These are phyloP conservation scores for Lactarius hengduanensis DNA, from an alignment of 768 basidiomycete genomes.

Conservation along the genomic window DNA sequence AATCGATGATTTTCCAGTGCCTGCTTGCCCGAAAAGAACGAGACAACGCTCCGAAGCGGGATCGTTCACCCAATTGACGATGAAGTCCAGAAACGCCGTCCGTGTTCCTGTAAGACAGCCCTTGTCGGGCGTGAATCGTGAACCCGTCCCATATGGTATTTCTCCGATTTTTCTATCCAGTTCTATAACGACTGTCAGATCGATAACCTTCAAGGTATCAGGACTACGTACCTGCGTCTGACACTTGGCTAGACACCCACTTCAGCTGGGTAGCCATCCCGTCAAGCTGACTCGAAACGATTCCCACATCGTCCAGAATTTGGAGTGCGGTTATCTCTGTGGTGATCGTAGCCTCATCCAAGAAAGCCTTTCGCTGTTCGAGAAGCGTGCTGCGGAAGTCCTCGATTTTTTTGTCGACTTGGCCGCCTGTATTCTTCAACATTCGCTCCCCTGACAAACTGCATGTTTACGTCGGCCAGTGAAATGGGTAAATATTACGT, in stretches of 20 bases:
- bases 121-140: background rate
- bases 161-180: background rate
- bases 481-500: too few relatives aligned
- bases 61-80: background rate
- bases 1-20: background rate
- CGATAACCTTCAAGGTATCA: too few relatives aligned
- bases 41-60: background rate
- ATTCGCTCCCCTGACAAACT: too few relatives aligned
- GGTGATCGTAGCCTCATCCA: too few relatives aligned
- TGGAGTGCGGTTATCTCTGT: background rate
- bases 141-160: background rate
- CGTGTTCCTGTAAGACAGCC: background rate
- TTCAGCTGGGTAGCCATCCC: background rate
- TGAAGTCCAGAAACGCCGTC: background rate
- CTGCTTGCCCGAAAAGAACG: slow-evolving; percentile 2
- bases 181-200: too few relatives aligned
- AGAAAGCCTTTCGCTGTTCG: too few relatives aligned
- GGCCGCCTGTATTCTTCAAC: too few relatives aligned
- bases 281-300: background rate
- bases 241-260: background rate
- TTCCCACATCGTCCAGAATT: background rate
- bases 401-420: too few relatives aligned
- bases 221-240: background rate
- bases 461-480: too few relatives aligned
- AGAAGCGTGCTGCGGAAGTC: too few relatives aligned